Percentiles rank a stretch among this genome's conserved stretches.
These are phyloP conservation scores for Alternaria conjuncta DNA, from an alignment of 2,329 filamentous ascomycete genomes.

Conservation along the genomic window DNA sequence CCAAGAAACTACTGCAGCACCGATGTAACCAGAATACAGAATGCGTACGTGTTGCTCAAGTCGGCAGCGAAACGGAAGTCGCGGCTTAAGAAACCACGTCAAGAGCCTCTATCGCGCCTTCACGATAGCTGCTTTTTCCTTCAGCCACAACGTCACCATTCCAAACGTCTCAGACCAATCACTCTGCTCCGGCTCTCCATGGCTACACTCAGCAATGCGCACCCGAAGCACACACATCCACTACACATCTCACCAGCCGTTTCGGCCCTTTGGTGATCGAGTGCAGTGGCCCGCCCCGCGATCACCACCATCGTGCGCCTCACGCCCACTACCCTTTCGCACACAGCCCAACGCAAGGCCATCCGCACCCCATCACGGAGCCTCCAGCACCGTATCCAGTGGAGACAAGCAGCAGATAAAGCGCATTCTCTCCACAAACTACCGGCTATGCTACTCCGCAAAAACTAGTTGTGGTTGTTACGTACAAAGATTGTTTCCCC, in stretches of 20 bases:
- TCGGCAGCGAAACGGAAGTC: neutral
- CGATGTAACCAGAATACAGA: neutral
- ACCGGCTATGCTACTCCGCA: neutral
- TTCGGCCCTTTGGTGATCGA: slow-evolving; percentile 8
- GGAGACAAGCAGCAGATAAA: neutral
- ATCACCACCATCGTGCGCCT: neutral
- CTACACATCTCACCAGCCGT: neutral
- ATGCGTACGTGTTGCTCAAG: neutral
- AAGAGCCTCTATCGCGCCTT: neutral
- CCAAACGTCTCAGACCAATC: neutral
- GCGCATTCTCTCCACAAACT: neutral
- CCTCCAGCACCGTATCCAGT: neutral
- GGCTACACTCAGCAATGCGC: neutral
- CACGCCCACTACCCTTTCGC: neutral
- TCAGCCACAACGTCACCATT: slow-evolving; percentile 7
- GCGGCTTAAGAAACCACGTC: neutral
- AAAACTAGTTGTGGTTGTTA: neutral
- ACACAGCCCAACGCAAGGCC: neutral
- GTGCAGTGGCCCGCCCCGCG: slow-evolving; percentile 11
- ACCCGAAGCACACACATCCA: neutral
- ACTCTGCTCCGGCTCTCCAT: neutral
- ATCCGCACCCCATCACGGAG: neutral
- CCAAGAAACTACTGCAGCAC: neutral
- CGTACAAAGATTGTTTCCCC: slow-evolving; percentile 12
- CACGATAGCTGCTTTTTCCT: slow-evolving; percentile 7